Evolutionary conservation across 2,329 filamentous ascomycete species (phyloP).

Genomic region (Fusarium sp.): DNA sequence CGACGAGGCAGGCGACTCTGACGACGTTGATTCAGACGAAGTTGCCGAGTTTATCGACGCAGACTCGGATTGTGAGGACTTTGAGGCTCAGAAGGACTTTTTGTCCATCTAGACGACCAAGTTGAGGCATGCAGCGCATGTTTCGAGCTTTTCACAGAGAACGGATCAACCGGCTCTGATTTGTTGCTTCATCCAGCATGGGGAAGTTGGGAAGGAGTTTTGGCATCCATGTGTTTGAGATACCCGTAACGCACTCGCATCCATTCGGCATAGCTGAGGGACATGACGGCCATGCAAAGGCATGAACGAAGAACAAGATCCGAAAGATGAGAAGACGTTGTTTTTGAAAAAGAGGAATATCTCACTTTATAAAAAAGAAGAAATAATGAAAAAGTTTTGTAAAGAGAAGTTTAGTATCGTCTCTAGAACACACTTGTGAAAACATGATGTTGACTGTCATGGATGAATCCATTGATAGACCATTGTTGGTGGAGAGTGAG

Average conservation of each 20-base stretch:
- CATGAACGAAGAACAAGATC: conserved; percentile 18
- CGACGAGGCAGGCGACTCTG: conserved; percentile 77
- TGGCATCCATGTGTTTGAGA: conserved; percentile 37
- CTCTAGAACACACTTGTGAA: not conserved
- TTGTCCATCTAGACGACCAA: conserved; percentile 56
- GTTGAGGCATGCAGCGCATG: not conserved
- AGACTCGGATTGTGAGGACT: conserved; percentile 65
- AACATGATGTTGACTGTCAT: not conserved
- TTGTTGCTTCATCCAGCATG: conserved; percentile 35
- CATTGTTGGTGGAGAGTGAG: not conserved
- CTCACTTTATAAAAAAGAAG: conserved; percentile 8
- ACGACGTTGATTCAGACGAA: conserved; percentile 84
- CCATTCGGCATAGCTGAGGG: conserved; percentile 19
- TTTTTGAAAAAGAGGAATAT: conserved; percentile 13
- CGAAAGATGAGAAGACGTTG: conserved; percentile 23
- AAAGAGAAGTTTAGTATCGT: not conserved
- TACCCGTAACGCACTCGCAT: conserved; percentile 26
- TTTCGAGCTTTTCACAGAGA: conserved; percentile 8
- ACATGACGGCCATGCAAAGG: conserved; percentile 19
- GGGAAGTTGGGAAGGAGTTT: conserved; percentile 28
- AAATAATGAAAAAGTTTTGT: conserved; percentile 35
- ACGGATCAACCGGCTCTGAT: conserved; percentile 8
- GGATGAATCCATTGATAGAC: not conserved
- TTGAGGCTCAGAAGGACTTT: conserved; percentile 70
- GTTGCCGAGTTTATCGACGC: conserved; percentile 74